Percentiles rank a stretch among this genome's conserved stretches.
These are phyloP conservation scores for Fusarium nisikadoi DNA, from an alignment of 2,329 filamentous ascomycete species.

Conservation along the genomic window DNA sequence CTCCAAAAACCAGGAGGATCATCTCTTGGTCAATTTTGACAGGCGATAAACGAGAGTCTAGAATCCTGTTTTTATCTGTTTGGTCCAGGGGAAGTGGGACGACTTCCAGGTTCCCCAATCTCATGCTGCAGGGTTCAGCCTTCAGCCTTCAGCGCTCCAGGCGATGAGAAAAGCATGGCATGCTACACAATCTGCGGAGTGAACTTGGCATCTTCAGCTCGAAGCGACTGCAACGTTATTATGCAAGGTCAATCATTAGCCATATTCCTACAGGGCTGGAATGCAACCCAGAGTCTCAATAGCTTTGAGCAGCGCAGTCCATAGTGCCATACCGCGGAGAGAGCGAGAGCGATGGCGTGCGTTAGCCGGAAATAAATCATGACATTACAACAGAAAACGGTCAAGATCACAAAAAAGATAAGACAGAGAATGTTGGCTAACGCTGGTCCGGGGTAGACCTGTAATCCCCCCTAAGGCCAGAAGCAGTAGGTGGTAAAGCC, in stretches of 20 bases:
- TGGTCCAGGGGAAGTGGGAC: conserved; percentile 1
- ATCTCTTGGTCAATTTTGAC: background rate
- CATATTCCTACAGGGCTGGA: background rate
- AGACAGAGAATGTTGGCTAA: background rate
- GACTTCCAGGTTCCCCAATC: background rate
- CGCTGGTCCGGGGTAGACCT: background rate
- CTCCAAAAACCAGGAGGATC: background rate
- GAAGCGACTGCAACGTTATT: background rate
- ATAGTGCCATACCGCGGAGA: background rate
- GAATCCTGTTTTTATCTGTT: background rate
- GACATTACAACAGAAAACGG: background rate
- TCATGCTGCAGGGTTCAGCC: background rate
- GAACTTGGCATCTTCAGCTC: background rate
- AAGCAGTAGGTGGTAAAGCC: conserved; percentile 11
- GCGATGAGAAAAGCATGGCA: background rate
- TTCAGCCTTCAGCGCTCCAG: background rate
- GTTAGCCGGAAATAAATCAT: conserved; percentile 5
- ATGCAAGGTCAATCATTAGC: background rate
- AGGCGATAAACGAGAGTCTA: conserved; percentile 4
- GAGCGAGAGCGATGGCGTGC: background rate
- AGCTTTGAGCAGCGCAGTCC: no score
- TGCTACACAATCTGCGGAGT: no score
- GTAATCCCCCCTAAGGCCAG: background rate
- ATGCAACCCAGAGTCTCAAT: background rate
- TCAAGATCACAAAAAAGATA: background rate